Percentiles rank a stretch among this genome's conserved stretches.
Evolutionary conservation across 768 basidiomycete genomes (phyloP).

Genomic region (Paxillus involutus): DNA sequence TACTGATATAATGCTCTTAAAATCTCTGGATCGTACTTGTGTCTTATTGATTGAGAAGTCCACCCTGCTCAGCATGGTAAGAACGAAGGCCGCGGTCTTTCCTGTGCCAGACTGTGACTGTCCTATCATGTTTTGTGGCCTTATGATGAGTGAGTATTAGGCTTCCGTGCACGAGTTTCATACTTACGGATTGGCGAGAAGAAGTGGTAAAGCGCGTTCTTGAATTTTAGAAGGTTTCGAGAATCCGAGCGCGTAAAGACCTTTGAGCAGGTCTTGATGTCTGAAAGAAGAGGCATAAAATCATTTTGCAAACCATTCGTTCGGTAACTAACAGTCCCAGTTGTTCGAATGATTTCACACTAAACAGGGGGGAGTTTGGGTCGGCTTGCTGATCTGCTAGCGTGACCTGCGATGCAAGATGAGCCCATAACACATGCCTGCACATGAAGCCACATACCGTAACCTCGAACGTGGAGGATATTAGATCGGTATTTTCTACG

Average conservation of each 20-base stretch:
- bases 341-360: slow-evolving; percentile 92
- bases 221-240: slow-evolving; percentile 99
- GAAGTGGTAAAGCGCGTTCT: slow-evolving; percentile 90
- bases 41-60: slow-evolving; percentile 82
- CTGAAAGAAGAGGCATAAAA: slow-evolving; percentile 37
- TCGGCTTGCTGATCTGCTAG: slow-evolving; percentile 95
- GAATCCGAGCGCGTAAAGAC: slow-evolving; percentile 93
- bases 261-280: slow-evolving; percentile 85
- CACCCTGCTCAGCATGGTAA: slow-evolving; percentile 95
- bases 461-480: slow-evolving; percentile 83
- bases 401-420: slow-evolving; percentile 64
- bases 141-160: slow-evolving; percentile 31
- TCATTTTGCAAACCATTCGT: background rate
- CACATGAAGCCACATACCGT: slow-evolving; percentile 45
- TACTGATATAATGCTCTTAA: background rate
- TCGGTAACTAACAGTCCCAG: slow-evolving; percentile 76
- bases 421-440: background rate
- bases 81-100: slow-evolving; percentile 96
- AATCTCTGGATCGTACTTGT: slow-evolving; percentile 53
- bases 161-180: background rate
- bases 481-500: slow-evolving; percentile 52
- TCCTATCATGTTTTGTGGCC: slow-evolving; percentile 98
- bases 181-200: slow-evolving; percentile 85
- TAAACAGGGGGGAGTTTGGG: slow-evolving; percentile 93
- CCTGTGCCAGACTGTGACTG: slow-evolving; percentile 99